Evolutionary conservation across 1,139 yeast species (phyloP), one percentile per base, ranked within the genome.

Genomic region (Pichia sp.): DNA sequence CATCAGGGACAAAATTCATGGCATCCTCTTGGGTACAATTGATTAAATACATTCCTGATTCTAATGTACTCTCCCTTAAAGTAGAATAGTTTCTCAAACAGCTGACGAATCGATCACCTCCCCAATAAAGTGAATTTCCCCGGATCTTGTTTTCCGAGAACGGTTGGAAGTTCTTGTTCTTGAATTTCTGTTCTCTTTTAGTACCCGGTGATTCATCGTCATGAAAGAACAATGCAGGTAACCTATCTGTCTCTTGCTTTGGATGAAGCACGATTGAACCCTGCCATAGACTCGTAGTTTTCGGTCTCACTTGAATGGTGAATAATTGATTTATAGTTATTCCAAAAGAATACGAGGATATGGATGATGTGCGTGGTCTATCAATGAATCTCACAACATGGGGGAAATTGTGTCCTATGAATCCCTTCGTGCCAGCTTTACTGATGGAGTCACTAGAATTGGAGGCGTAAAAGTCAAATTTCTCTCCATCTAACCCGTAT

Each of bases 221-320:
- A 58, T 91, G 97, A 64, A 93, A 88, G 58, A 87, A 91, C 30
- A 91, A 55, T 8, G 87, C 80, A 0, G 97, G 96, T 13, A 79
- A 53, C 42, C 75, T 73, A 27, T 83, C 81, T 23, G 47, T 25
- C 14, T 55, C 46, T 33, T 80, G 83, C 34, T 73, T 77, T 44
- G 74, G 72, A 58, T 86, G 81, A 31, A 88, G 60, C 3, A 86
- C 66, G 15, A 88, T 63, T 0, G 94, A 83, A 0, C 99, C 99
- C 61, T 74, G 74, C 95, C 96, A 91, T 1, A 96, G 93, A 17
- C 71, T 63, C 2, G 87, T 76, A 2, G 97, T 96, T 23, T 50
- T 53, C 6, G 78, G 79, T 39, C 96, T 69, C 10, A 82, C 72
- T 56, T 88, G 95, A 31, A 91, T 66, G 20, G 94, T 82, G 55